Base-by-base conservation (phyloP, 768 basidiomycete genomes). In the Hypholoma sublateritium region DNA sequence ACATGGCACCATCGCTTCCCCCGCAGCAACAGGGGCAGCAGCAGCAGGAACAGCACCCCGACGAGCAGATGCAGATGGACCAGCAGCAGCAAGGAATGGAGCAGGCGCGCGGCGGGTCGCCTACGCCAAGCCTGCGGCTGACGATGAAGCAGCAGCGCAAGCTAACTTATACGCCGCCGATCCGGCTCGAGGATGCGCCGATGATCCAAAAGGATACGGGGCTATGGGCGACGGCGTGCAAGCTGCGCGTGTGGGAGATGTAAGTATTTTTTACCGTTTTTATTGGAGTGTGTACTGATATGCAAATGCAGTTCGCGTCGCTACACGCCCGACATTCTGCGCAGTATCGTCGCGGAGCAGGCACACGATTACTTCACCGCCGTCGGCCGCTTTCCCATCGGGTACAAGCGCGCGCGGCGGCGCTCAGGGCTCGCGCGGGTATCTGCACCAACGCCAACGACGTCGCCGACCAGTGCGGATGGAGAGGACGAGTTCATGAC, bases 181-280 rank as follows among this genome's bases (percentile, higher is more conserved):
- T 53, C 12, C 61, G 59, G 3, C 62, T 63, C 19, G 68, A 67
- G 51, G 47, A 57, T 2, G 56, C 59, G 1, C 68, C 68, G 21
- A 46, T 53, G 17, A 44, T 66, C 16, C 50, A 59, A 6, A 59
- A 55, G 13, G 60, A 66, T 6, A 56, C 56, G 46, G 59, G 57
- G 21, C 37, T 69, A 37, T 69, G 68, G 68, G 63, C 66, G 57
- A 62, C 56, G 43, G 68, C 66, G 34, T 69, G 68, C 52, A 66
- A 67, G 56, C 42, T 64, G 44, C 55, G 68, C 13, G 61, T 69
- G 32, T 67, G 61, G 60, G 66, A 67, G 53, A 62, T 69, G 68
- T 69, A 14, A 55, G 68, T 43, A n/a, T 32, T 19, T 46, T 57
- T 55, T 56, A 13, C 37, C 60, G 51, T 37, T 37, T n/a, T 58